These are phyloP conservation scores for Phytophthora sp. DNA, from an alignment of 352 stramenopile species.

Conservation along the genomic window DNA sequence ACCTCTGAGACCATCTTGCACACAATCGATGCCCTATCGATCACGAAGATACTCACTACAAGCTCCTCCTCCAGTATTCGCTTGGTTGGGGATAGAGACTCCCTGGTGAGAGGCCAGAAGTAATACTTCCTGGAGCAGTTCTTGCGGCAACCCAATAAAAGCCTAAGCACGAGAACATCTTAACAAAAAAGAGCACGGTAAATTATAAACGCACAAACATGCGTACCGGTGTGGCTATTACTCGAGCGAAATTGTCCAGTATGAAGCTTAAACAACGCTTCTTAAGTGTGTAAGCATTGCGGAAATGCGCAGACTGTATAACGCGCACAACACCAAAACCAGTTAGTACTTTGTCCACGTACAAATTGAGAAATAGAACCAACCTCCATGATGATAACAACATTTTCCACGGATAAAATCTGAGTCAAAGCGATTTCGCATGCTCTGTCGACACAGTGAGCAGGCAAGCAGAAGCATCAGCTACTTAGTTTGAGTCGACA, in stretches of 20 bases:
- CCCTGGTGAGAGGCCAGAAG: constrained; percentile 66
- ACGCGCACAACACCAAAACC: background rate
- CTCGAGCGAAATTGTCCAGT: constrained; percentile 76
- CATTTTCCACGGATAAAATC: constrained; percentile 79
- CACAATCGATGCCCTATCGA: constrained; percentile 19
- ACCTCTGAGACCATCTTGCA: background rate
- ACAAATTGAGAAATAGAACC: background rate
- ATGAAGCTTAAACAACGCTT: constrained; percentile 85
- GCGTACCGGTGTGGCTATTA: constrained; percentile 75
- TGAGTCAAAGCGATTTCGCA: constrained; percentile 79
- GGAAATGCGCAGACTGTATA: constrained; percentile 69
- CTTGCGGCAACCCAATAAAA: constrained; percentile 66
- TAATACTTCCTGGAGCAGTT: constrained; percentile 78
- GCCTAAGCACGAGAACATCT: constrained; percentile 37
- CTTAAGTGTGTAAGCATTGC: constrained; percentile 75
- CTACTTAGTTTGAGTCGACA: background rate
- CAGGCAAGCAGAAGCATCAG: background rate
- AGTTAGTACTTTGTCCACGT: background rate
- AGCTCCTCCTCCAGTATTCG: constrained; percentile 7
- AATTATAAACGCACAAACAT: no score
- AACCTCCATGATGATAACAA: constrained; percentile 75
- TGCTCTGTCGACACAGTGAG: constrained; percentile 35
- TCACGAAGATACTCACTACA: constrained; percentile 27
- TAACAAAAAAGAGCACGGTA: no score
- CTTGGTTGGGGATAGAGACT: constrained; percentile 73